Evolutionary conservation across 1,284 basidiomycete species (phyloP), one percentile per base, ranked within the genome.

Genomic region (Melanopsichium pennsylvanicum): DNA sequence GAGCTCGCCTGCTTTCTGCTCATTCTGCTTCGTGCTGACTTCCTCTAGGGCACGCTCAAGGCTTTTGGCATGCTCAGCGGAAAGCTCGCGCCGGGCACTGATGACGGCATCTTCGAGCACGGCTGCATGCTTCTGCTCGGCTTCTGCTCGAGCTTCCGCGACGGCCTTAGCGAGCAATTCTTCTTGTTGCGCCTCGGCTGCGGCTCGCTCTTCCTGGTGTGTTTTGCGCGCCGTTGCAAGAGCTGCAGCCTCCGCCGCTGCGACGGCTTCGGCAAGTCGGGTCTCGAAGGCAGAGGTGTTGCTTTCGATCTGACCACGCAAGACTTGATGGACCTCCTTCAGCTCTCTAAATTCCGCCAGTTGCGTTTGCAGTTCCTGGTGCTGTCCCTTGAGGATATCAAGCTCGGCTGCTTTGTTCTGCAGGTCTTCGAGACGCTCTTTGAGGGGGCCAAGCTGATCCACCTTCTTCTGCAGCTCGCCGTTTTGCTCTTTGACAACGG

Each of bases 251-350:
- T 71, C 63, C 7, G 69, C 69, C 12, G 69, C 47, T 16, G 63
- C 69, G n/a, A 67, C 59, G n/a, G 69, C 69, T 32, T 71, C 63
- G 22, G 58, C 64, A 23, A 68, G 44, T 12, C 36, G 35, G 2
- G 37, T 34, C 16, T 68, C 48, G 44, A 59, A 54, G 8, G 40
- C 42, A 18, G 51, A 35, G 9, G 54, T 34, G 25, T 57, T 52
- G 32, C 35, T 27, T 27, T 57, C 57, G 26, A 61, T 60, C 31
- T 52, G 35, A 8, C 16, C 31, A 9, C 46, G 48, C 18, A 62
- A 39, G 13, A 57, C 38, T 11, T 34, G 38, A 34, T 48, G 46
- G 31, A 35, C 41, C 35, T 45, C 31, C 36, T 54, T 37, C 27
- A 51, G 31, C 18, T 52, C 46, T 4, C 18, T 38, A 13, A 55